Base-by-base conservation (phyloP, 2,329 filamentous ascomycete genomes). In the Fusarium piperis region DNA sequence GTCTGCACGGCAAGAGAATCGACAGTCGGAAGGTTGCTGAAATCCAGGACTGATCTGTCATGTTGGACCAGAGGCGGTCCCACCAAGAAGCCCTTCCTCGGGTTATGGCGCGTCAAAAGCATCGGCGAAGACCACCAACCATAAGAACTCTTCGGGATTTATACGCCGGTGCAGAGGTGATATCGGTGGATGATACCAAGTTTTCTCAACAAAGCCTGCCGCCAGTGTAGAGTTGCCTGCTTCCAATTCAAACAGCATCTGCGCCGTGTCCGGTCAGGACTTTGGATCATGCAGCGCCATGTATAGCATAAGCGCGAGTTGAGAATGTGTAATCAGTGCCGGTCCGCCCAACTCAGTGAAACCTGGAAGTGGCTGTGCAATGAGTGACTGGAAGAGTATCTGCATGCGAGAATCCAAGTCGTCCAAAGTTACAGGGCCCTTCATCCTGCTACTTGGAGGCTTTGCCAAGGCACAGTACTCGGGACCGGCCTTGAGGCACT, bases 401-500 rank as follows among this genome's bases (percentile, higher is more conserved):
- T 77, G 65, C 81, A 87, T 83, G 35, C 85, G 82, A 1, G 56
- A 60, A 41, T 83, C 78, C 4, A 87, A 79, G 4, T 71, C 75
- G 2, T 72, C 52, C 2, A 85, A 71, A 0, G 80, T 81, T 16
- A 85, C 79, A 5, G 75, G 53, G 12, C 68, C 18, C 0, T 35
- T 35, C 6, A 35, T 35, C 67, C 74, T 15, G 38, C 16, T 41
- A 76, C 67, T 6, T 64, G 72, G 2, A 35, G 81, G 74, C 62
- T 77, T 81, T 10, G 85, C 83, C 1, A 87, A 76, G 1, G 82
- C 82, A 55, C 85, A 87, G 64, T 84, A 72, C 4, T 83, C 74
- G 1, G 83, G 83, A 0, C 86, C 85, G 8, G 85, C 85, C 4
- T 82, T 81, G 56, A 87, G 46, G 48, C 86, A 88, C 67, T 86